Evolutionary conservation across 352 stramenopile species (phyloP), one percentile per base, ranked within the genome.

Genomic region (Globisporangium cylindrosporum): DNA sequence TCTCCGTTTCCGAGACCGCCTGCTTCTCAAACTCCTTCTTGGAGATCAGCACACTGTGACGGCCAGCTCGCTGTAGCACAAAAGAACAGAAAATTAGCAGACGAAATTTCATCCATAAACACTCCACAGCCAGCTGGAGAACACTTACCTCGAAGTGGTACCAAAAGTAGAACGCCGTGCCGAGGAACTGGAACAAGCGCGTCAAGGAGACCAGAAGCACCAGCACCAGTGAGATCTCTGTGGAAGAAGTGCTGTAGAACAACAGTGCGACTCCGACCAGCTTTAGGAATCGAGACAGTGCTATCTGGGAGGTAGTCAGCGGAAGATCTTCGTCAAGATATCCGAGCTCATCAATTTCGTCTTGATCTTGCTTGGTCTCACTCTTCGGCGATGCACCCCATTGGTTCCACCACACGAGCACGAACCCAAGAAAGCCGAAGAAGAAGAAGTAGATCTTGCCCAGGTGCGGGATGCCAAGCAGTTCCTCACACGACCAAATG

Each of bases 341-440:
- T 15, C 84, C 82, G 68, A 91, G 77, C 59, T 92, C 84, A 18
- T 89, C 84, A 14, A 89, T 80, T 49, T 93, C 83, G 9, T 87
- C 82, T 61, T 76, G 71, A 61, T 90, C 77, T 36, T 92, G 81
- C 55, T 75, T 53, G n/a, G 81, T 66, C 7, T 75, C 75, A 34
- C 62, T 72, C 69, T 81, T 86, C 24, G 77, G 73, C 24, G 82
- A 79, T 20, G 84, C 80, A 22, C 87, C 86, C 84, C 85, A 93
- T 64, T 95, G 86, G 72, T 94, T 92, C 88, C 86, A 95, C 88
- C 88, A 95, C 58, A 95, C 84, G 46, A 95, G 71, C 1, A 79
- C 48, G 34, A 79, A 89, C 20, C 88, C 88, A 38, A 94, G 73
- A 24, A 93, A 66, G 3, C 81, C 88, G 65, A 94, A 95, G 64